Conservation (phyloP, 441 rosid genomes). For the Populus trichocarpa region DNA sequence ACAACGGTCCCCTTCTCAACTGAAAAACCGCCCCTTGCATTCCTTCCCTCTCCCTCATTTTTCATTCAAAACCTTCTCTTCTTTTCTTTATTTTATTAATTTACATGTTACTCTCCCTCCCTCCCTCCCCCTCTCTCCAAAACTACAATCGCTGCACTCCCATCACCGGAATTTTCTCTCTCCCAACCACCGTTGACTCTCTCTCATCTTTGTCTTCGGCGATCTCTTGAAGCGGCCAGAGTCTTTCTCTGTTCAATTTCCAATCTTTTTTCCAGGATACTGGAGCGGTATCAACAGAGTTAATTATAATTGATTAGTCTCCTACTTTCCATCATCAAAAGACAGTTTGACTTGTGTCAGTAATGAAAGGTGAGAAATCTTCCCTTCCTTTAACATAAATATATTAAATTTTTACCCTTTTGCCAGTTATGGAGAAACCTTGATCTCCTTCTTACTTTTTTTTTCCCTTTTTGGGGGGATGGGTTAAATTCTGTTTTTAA, state of each 20-base stretch:
- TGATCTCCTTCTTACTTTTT: background rate
- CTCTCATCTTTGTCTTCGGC: background rate
- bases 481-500: background rate
- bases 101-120: background rate
- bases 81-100: background rate
- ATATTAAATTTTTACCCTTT: background rate
- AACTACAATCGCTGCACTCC: background rate
- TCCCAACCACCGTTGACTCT: constrained; percentile 24
- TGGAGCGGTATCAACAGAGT: background rate
- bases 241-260: background rate
- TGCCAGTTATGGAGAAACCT: background rate
- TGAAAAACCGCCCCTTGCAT: constrained; percentile 33
- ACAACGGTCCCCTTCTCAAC: constrained; percentile 42
- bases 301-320: background rate
- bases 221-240: background rate
- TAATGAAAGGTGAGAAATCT: background rate
- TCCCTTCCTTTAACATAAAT: background rate
- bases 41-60: constrained; percentile 6
- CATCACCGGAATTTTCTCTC: constrained; percentile 14
- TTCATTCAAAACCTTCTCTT: background rate
- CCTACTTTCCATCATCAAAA: background rate
- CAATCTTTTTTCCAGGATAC: background rate
- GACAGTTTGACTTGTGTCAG: background rate
- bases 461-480: background rate
- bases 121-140: background rate